These are phyloP conservation scores for Pythium sp. DNA, from an alignment of 352 stramenopile species.

Conservation along the genomic window DNA sequence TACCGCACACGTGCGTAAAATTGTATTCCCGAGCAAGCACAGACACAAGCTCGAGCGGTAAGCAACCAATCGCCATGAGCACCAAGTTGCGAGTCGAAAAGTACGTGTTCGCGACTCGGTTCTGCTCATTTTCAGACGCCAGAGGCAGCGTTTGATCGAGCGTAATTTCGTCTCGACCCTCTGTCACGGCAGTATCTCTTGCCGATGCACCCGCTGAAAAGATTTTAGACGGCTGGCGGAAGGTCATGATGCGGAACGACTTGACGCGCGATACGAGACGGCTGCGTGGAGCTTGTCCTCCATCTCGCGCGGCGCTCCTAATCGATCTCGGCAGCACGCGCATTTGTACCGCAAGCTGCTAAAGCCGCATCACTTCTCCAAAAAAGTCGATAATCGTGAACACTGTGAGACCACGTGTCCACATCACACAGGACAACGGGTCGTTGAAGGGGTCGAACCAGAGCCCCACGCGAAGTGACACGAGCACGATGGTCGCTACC, in stretches of 20 bases:
- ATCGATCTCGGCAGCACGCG: neutral
- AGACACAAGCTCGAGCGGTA: neutral
- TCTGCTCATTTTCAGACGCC: neutral
- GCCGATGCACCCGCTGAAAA: neutral
- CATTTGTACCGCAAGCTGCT: neutral
- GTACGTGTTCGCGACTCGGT: neutral
- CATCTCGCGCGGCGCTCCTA: neutral
- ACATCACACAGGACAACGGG: neutral
- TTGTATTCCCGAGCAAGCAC: neutral
- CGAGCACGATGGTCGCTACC: neutral
- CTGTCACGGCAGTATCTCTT: neutral
- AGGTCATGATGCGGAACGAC: neutral
- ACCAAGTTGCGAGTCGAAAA: conserved; percentile 5
- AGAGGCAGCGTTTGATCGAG: neutral
- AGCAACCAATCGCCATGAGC: neutral
- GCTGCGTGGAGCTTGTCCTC: neutral
- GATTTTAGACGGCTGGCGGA: neutral
- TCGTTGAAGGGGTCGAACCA: conserved; percentile 3
- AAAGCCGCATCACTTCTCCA: neutral
- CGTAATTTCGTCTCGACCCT: neutral
- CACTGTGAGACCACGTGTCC: neutral
- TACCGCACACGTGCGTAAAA: neutral
- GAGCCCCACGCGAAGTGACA: neutral
- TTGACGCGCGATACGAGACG: neutral
- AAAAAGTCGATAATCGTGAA: neutral